Evolutionary conservation across 129 eudicot genomes (phyloP).

Genomic region (Flaveria linearis): DNA sequence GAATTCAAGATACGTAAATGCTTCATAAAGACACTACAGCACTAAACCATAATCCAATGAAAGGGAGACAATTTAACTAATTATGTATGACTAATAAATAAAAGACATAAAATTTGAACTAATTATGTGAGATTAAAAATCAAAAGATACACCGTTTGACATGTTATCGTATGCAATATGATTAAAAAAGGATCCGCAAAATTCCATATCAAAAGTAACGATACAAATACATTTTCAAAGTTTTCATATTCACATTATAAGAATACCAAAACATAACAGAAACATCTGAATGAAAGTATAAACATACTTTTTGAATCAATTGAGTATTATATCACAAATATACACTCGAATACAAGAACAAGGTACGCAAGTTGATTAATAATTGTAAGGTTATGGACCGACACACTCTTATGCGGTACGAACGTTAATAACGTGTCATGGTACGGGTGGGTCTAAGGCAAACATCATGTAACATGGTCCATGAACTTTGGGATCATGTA

Average conservation of each 20-base stretch:
- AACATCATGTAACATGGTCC: conserved; percentile 3
- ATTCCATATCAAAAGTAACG: not conserved
- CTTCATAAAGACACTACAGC: too few species aligned
- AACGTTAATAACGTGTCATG: conserved; percentile 13
- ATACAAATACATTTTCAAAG: not conserved
- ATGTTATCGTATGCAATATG: too few species aligned
- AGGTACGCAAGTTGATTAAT: not conserved
- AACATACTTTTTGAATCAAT: not conserved
- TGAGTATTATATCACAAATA: not conserved
- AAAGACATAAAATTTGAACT: too few species aligned
- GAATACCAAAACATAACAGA: too few species aligned
- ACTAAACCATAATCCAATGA: not conserved
- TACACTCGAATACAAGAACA: not conserved
- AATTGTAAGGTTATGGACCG: not conserved
- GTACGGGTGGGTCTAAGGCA: not conserved
- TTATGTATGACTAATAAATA: too few species aligned
- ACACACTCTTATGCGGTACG: not conserved
- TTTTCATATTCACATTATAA: not conserved
- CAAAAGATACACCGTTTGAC: too few species aligned
- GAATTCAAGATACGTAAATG: too few species aligned
- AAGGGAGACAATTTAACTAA: not conserved
- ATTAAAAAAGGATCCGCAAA: too few species aligned
- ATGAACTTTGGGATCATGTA: not conserved
- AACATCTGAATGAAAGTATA: too few species aligned
- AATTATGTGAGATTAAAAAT: too few species aligned